phyloP scores from a whole-genome alignment of 2,329 filamentous ascomycete genomes.

The Nothophaeocryptopus gaeumannii region DNA sequence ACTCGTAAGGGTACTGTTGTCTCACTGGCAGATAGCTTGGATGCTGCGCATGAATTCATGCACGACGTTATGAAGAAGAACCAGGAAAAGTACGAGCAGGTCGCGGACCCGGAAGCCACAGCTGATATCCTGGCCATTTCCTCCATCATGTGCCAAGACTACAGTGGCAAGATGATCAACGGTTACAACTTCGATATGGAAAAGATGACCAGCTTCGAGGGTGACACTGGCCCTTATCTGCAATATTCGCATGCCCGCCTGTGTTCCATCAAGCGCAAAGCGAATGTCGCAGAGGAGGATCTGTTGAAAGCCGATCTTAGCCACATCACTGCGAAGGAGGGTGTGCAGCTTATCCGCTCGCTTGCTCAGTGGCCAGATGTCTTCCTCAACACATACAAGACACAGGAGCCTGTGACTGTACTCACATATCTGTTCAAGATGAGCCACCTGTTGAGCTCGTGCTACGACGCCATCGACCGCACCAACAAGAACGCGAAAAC shows the following conservation, averaged over 20 bases:
- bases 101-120: conserved; percentile 75
- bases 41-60: conserved; percentile 81
- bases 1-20: conserved; percentile 57
- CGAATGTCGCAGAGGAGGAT: conserved; percentile 51
- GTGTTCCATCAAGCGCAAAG: conserved; percentile 58
- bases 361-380: conserved; percentile 85
- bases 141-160: conserved; percentile 96
- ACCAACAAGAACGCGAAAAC: conserved; percentile 37
- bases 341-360: conserved; percentile 68
- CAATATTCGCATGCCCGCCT: conserved; percentile 79
- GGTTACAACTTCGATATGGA: conserved; percentile 75
- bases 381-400: conserved; percentile 78
- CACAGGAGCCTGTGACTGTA: conserved; percentile 69
- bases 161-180: conserved; percentile 85
- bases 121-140: conserved; percentile 91
- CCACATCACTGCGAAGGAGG: conserved; percentile 69
- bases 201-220: conserved; percentile 78
- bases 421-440: conserved; percentile 79
- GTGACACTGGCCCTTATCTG: conserved; percentile 79
- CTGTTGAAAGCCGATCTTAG: conserved; percentile 63
- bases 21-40: conserved; percentile 50
- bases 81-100: conserved; percentile 82
- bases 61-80: conserved; percentile 96
- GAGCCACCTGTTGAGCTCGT: conserved; percentile 74
- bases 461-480: conserved; percentile 64